Base-by-base conservation (phyloP, 169 alveolate species). In the Babesia gibsoni region DNA sequence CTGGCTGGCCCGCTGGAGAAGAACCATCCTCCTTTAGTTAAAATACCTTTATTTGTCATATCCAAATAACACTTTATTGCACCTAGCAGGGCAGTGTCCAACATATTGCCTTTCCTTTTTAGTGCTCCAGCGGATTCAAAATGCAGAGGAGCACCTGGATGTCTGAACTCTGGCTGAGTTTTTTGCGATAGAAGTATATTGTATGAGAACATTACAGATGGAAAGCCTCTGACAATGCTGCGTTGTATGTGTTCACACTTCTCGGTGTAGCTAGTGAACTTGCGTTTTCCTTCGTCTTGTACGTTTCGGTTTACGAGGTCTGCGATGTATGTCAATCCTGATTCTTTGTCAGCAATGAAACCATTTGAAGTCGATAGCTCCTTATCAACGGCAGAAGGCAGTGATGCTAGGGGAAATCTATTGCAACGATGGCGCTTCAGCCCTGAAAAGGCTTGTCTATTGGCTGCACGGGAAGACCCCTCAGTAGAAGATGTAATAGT, bases 61-160 rank as follows among this genome's bases (percentile, higher is more conserved):
- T 37, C 68, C 7, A 77, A n/a, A 29, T 66, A 77, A 9, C 37
- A 3, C 10, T 20, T 35, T 3, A 65, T n/a, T 7, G 67, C 49
- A 4, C 74, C 73, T 14, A 67, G 35, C 3, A 77, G 14, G 6
- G 82, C 67, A 53, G 23, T 56, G 25, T 77, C 86, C 18, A 63
- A 37, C 23, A 67, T 12, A 9, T 32, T 23, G 5, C 56, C 36
- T 16, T n/a, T 36, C 29, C 16, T 53, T n/a, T 2, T 35, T 1
- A 41, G 22, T 41, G 7, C 46, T 5, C 6, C 61, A 10, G 18
- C 33, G 46, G 59, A 50, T 16, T 50, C n/a, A 14, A 50, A n/a
- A 16, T 14, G 16, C 16, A 16, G 16, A 16, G 59, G 16, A 50
- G 16, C 59, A 50, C n/a, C 59, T 20, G 14, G 14, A 16, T 14